Evolutionary conservation across 441 rosid species (phyloP), one percentile per base, ranked within the genome.

Genomic region (Pelargonium fulgidum): DNA sequence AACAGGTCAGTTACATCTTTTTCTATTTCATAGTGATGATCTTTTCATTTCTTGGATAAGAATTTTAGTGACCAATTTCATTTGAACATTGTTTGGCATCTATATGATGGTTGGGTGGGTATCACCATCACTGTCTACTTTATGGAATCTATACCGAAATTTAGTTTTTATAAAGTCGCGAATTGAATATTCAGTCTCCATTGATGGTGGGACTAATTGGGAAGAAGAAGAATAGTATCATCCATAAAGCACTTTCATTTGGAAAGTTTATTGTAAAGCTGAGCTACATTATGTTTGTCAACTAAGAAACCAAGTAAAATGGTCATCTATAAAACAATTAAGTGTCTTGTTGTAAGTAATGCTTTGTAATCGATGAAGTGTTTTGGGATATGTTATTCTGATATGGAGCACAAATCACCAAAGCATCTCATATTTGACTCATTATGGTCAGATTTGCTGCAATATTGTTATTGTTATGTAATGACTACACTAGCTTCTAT

Each of bases 1-100:
- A 88, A 86, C 72, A 88, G 85, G 89, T 86, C 54, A 12, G 56
- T 65, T 45, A 0, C 24, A n/a, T 12, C 11, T 16, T 9, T 16
- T 29, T 24, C 61, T 7, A 14, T n/a, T 24, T 48, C 17, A 13
- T 48, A 1, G 7, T 48, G 4, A 13, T 2, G 7, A 36, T 19
- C 48, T 7, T 17, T 48, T n/a, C 9, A 3, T n/a, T 13, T 9
- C 50, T 56, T 45, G 50, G 50, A 45, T 45, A 45, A 45, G 50
- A 10, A 45, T 47, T 62, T 20, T 29, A 26, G 33, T 26, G 33
- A 1, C 1, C 33, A 3, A 1, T 26, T 26, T 26, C 33, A 26
- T 3, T 26, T 0, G 33, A 26, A 26, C 33, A 26, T 26, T 26
- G 33, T 26, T 26, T 26, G 33, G 33, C 33, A 26, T 69, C 5